phyloP scores from a whole-genome alignment of 176 grass and related monocot species.

The Eleusine indica region DNA sequence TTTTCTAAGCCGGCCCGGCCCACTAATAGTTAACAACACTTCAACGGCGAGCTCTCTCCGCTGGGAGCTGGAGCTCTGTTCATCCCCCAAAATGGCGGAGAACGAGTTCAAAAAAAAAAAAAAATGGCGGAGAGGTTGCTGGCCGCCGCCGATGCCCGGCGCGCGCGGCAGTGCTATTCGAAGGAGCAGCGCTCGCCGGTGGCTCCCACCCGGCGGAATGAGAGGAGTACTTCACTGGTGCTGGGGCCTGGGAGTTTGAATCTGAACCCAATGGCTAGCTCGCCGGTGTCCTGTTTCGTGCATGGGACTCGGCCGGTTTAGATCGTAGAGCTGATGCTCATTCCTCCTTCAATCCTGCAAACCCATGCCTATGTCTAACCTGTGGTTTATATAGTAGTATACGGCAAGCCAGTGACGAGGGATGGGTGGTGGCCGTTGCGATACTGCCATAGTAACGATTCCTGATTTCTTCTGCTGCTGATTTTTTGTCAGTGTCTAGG shows the following conservation, averaged over 20 bases:
- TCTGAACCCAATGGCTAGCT: neutral
- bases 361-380: neutral
- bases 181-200: neutral
- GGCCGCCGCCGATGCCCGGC: neutral
- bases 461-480: neutral
- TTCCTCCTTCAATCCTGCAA: neutral
- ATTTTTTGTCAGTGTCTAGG: neutral
- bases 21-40: neutral
- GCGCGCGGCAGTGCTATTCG: neutral
- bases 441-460: neutral
- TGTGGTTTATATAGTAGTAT: neutral
- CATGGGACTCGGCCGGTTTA: neutral
- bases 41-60: neutral
- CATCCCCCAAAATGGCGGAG: neutral
- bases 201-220: neutral
- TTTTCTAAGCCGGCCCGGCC: neutral
- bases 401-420: no score
- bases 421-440: neutral
- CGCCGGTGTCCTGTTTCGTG: neutral
- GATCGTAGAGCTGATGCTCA: neutral
- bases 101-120: no score
- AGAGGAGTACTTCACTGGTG: neutral
- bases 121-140: neutral
- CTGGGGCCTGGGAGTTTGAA: neutral
- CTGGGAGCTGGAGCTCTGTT: neutral